Conservation (phyloP, 2,329 filamentous ascomycete species). For the Colletotrichum australisinense region DNA sequence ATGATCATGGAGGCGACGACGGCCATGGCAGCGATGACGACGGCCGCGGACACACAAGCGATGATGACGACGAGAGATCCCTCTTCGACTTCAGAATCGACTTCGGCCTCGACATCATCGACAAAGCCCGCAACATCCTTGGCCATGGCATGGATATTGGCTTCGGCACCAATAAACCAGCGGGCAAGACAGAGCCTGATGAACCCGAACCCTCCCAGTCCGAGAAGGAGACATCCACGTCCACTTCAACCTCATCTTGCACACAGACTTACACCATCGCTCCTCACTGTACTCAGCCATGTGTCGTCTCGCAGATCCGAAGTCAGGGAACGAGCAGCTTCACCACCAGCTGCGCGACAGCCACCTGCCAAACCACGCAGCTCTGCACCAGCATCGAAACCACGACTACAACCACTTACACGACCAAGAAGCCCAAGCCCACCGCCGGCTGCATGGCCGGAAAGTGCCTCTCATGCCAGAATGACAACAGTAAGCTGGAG, state of each 20-base stretch:
- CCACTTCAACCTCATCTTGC: slow-evolving; percentile 16
- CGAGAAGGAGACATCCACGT: not conserved
- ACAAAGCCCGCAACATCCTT: not conserved
- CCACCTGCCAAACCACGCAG: slow-evolving; percentile 26
- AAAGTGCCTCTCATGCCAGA: slow-evolving; percentile 5
- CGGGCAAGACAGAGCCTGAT: slow-evolving; percentile 7
- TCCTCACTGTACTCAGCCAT: slow-evolving; percentile 34
- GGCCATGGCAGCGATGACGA: not conserved
- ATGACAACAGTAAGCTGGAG: not conserved
- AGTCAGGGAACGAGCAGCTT: slow-evolving; percentile 3
- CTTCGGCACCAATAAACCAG: not conserved
- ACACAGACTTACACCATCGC: slow-evolving; percentile 25
- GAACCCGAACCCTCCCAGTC: slow-evolving; percentile 11
- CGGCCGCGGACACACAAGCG: not conserved
- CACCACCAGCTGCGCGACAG: slow-evolving; percentile 30
- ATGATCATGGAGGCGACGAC: not conserved
- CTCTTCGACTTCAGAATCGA: slow-evolving; percentile 7
- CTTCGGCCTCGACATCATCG: not conserved
- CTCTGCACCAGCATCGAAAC: slow-evolving; percentile 29
- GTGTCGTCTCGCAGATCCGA: slow-evolving; percentile 22
- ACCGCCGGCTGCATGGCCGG: slow-evolving; percentile 18
- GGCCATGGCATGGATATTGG: not conserved
- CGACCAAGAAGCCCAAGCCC: slow-evolving; percentile 12
- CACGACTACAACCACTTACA: slow-evolving; percentile 20
- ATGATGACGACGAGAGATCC: not conserved